Evolutionary conservation across 176 grass and related monocot genomes (phyloP).

Genomic region (Triticum timopheevii): DNA sequence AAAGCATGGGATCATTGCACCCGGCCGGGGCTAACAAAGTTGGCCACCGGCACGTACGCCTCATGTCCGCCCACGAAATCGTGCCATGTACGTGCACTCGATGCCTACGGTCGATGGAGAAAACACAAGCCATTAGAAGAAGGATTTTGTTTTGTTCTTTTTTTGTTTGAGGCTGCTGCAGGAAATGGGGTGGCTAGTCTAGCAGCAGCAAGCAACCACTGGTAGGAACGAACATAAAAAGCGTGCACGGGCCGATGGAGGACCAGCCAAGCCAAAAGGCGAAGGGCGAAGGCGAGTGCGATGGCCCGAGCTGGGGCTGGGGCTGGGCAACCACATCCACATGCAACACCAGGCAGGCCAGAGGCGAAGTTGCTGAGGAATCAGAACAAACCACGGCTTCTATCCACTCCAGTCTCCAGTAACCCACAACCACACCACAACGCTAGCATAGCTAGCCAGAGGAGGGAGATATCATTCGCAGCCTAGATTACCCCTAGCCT

Average conservation of each 20-base stretch:
- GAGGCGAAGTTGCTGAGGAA: slow-evolving; percentile 3
- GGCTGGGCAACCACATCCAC: not conserved
- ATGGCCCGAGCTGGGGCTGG: not conserved
- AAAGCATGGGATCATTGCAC: not conserved
- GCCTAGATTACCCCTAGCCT: not conserved
- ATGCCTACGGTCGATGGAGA: too few relatives aligned
- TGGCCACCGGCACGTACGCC: too few relatives aligned
- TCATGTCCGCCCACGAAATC: not conserved
- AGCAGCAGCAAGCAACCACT: too few relatives aligned
- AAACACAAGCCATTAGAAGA: too few relatives aligned
- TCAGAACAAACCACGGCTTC: slow-evolving; percentile 24
- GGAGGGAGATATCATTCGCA: not conserved
- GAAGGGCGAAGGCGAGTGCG: not conserved
- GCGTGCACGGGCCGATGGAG: not conserved
- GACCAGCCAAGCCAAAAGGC: not conserved
- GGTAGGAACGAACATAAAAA: not conserved
- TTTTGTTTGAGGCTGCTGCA: too few relatives aligned
- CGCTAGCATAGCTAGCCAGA: too few relatives aligned
- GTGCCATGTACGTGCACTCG: too few relatives aligned
- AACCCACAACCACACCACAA: not conserved
- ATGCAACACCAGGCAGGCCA: not conserved
- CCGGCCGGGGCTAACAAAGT: not conserved
- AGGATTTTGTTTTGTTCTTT: too few relatives aligned
- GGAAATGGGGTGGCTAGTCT: too few relatives aligned
- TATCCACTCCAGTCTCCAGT: not conserved